A percentile compares a stretch with the other conserved stretches of the same genome.
Conservation (phyloP, 805 yeast species). For the Komagataella phaffii region DNA sequence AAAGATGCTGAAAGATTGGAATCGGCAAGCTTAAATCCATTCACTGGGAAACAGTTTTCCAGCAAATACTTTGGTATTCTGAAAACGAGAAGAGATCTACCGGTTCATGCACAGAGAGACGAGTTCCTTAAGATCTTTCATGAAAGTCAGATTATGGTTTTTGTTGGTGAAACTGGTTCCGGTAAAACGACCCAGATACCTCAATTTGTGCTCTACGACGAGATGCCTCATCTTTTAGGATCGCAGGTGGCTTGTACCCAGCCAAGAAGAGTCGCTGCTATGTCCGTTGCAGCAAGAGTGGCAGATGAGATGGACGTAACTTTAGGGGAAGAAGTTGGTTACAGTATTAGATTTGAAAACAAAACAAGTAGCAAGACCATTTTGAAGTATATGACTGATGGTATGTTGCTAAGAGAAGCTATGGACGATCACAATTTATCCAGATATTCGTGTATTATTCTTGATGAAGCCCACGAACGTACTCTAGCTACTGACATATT, state of each 20-base stretch:
- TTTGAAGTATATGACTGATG: conserved; percentile 90
- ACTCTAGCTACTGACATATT: conserved; percentile 83
- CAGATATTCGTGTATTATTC: conserved; percentile 70
- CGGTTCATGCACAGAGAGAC: conserved; percentile 87
- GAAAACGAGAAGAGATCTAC: conserved; percentile 69
- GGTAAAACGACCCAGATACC: conserved; percentile 94
- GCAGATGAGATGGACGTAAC: conserved; percentile 74
- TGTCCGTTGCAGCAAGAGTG: conserved; percentile 80
- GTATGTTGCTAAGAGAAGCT: conserved; percentile 83
- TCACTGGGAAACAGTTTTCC: conserved; percentile 54
- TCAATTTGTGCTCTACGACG: conserved; percentile 75
- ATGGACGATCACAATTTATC: conserved; percentile 59
- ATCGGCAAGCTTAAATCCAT: conserved; percentile 53
- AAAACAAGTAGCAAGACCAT: conserved; percentile 48
- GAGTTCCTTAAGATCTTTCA: conserved; percentile 78
- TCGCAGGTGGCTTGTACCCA: conserved; percentile 70
- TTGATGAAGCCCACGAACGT: conserved; percentile 96
- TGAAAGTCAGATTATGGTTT: conserved; percentile 56
- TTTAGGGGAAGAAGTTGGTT: conserved; percentile 86
- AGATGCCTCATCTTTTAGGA: conserved; percentile 69
- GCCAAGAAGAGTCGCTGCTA: conserved; percentile 93
- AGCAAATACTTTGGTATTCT: conserved; percentile 67
- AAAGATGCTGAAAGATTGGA: conserved; percentile 47
- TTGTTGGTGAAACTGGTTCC: conserved; percentile 94
- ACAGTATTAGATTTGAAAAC: conserved; percentile 80